Evolutionary conservation across 176 grass and related monocot genomes (phyloP), one percentile per base, ranked within the genome.

Genomic region (Juncus inflexus): DNA sequence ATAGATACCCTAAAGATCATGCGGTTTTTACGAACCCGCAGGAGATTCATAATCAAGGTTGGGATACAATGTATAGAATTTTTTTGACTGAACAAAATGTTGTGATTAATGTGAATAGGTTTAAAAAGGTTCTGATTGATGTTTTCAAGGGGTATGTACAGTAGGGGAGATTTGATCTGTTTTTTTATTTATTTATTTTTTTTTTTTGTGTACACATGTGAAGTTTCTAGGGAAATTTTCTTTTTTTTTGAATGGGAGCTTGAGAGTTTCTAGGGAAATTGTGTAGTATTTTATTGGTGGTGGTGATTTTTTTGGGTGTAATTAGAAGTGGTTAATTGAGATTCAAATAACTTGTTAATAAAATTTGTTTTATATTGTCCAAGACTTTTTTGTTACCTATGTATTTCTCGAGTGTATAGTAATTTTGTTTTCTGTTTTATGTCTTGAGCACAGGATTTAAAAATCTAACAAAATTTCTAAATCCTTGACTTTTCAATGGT

Each of bases 1-100:
- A 89, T 53, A 83, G 58, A 74, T 92, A 89, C 67, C 85, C 88
- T 0, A 58, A 47, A 6, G 80, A 66, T 2, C 83, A 99, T 66
- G 42, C 67, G 55, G 86, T 92, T 63, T 89, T 99, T 63, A 92
- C 66, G 59, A 61, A 99, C 70, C 94, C 94, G 4, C 70, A 75
- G 16, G 56, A 35, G 42, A 62, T 99, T 28, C 94, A 99, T 79
- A 80, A 82, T 45, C 76, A 56, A 12, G 94, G 85, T 1, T 99
- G 84, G 61, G 38, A 40, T 3, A 80, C 74, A 60, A 67, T 99
- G 16, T 71, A 55, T 39, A 56, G 65, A 15, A 84, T 79, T 50
- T 90, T 84, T 70, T 86, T 99, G 94, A 76, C 73, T 52, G 77
- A 84, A 11, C 94, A 99, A 76, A 76, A 99, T 63, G 84, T 99